phyloP scores from a whole-genome alignment of 2,329 filamentous ascomycete genomes.

The Phaeophleospora eucalypticola region DNA sequence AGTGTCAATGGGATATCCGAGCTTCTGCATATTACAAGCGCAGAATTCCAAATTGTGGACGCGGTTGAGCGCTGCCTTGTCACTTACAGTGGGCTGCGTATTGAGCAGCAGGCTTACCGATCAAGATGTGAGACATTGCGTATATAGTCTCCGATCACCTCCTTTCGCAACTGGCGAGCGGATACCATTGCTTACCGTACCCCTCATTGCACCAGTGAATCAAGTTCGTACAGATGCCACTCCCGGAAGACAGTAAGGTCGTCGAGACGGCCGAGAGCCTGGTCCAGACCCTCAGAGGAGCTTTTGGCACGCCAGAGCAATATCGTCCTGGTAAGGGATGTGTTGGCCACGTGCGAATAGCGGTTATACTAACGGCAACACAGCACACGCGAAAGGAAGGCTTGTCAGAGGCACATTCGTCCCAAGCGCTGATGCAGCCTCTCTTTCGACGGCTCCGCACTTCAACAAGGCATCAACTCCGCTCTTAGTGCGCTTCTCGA shows the following conservation, averaged over 20 bases:
- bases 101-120: too few species aligned
- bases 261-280: conserved; percentile 21
- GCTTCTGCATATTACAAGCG: too few species aligned
- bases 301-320: conserved; percentile 23
- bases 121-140: too few species aligned
- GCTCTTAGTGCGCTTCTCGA: conserved; percentile 27
- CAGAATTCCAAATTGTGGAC: too few species aligned
- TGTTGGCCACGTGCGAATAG: conserved; percentile 2
- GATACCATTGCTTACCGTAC: too few species aligned
- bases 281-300: conserved; percentile 21
- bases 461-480: conserved; percentile 23
- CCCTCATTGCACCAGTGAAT: too few species aligned
- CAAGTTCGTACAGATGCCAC: conserved; percentile 20
- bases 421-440: conserved; percentile 42
- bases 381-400: conserved; percentile 54
- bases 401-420: conserved; percentile 52
- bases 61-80: too few species aligned
- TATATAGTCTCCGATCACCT: too few species aligned
- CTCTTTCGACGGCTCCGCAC: conserved; percentile 35
- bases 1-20: too few species aligned
- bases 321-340: conserved; percentile 23
- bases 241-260: conserved; percentile 16
- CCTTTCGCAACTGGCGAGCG: too few species aligned
- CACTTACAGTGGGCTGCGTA: too few species aligned
- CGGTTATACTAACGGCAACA: neutral